A percentile compares a stretch with the other conserved stretches of the same genome.
phyloP scores from a whole-genome alignment of 164 flowering plant species.

The Nymphaea thermarum region DNA sequence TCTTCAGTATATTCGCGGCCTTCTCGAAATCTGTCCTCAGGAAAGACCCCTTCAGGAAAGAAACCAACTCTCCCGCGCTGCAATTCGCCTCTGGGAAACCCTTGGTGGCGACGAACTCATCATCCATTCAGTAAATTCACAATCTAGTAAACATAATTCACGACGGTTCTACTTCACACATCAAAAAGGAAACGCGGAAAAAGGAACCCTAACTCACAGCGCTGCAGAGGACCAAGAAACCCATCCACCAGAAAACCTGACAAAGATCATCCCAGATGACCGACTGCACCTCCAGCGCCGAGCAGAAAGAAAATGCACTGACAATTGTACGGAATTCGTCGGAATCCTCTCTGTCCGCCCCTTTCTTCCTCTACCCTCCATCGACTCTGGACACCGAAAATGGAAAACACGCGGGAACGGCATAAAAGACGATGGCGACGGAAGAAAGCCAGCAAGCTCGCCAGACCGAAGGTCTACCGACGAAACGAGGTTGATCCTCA shows the following conservation, averaged over 20 bases:
- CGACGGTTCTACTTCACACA: not conserved
- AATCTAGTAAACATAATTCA: constrained; percentile 11
- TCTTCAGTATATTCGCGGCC: not conserved
- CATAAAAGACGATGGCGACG: too few relatives aligned
- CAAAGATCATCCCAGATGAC: too few relatives aligned
- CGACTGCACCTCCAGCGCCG: too few relatives aligned
- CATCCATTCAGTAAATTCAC: constrained; percentile 19
- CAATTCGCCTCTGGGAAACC: not conserved
- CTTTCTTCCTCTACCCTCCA: too few relatives aligned
- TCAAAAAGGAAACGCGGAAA: not conserved
- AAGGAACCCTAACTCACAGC: not conserved
- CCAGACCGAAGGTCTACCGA: too few relatives aligned
- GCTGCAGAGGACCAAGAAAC: not conserved
- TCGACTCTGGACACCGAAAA: too few relatives aligned
- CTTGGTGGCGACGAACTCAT: not conserved
- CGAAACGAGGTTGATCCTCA: too few relatives aligned
- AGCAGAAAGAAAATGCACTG: too few relatives aligned
- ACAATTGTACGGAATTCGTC: too few relatives aligned
- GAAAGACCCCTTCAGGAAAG: not conserved
- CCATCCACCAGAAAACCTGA: not conserved
- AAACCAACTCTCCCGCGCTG: not conserved
- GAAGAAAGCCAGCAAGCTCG: too few relatives aligned
- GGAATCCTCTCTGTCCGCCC: too few relatives aligned
- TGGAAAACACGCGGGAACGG: too few relatives aligned
- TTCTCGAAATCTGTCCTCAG: not conserved